phyloP scores from a whole-genome alignment of 2,329 filamentous ascomycete genomes.

The Dactylonectria macrodidyma region DNA sequence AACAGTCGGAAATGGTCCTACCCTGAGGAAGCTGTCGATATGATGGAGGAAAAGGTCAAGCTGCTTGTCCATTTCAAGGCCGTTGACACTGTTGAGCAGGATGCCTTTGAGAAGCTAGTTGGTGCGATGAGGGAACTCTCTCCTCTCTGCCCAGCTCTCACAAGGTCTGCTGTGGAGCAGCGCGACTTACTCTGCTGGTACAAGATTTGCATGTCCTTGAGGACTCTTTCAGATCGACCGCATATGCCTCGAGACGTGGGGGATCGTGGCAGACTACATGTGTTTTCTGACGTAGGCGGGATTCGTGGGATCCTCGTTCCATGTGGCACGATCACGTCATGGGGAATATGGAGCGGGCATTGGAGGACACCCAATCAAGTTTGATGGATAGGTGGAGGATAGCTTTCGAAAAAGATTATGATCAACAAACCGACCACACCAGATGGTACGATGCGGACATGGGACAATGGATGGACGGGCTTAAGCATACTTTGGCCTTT shows the following conservation, averaged over 20 bases:
- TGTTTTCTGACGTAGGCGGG: neutral
- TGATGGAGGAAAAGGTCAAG: conserved; percentile 27
- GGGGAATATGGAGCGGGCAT: neutral
- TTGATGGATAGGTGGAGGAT: too few relatives aligned
- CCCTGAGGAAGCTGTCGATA: conserved; percentile 22
- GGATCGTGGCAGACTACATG: neutral
- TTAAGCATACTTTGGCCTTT: neutral
- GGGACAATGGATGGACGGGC: neutral
- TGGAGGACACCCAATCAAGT: too few relatives aligned
- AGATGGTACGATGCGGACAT: neutral
- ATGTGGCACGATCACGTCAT: neutral
- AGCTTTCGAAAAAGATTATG: too few relatives aligned
- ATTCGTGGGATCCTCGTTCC: neutral
- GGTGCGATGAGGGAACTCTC: conserved; percentile 7
- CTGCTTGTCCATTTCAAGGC: conserved; percentile 29
- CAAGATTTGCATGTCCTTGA: neutral
- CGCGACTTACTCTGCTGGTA: neutral
- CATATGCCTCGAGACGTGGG: neutral
- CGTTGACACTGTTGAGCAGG: conserved; percentile 16
- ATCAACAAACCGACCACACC: neutral
- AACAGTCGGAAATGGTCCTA: conserved; percentile 10
- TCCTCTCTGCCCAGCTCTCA: neutral
- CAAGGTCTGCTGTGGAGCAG: neutral
- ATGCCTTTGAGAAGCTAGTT: conserved; percentile 4
- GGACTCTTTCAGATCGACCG: neutral